Evolutionary conservation across 1,139 yeast genomes (phyloP).

Genomic region (Suhomyces yuchorum): DNA sequence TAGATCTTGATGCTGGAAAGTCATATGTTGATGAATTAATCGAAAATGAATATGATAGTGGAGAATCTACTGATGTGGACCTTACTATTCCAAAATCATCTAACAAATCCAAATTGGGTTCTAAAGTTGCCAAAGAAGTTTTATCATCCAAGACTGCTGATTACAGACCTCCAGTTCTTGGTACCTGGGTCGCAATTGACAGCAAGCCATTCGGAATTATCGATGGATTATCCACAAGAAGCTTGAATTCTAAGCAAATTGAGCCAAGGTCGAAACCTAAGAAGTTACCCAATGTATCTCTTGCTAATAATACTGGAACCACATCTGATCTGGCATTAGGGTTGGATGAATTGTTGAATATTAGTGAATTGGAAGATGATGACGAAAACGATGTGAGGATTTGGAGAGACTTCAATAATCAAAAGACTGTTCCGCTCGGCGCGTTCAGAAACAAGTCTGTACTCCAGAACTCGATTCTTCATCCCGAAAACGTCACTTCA

Average conservation of each 20-base stretch:
- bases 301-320: conserved; percentile 7
- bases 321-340: conserved; percentile 66
- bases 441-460: conserved; percentile 85
- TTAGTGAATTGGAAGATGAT: conserved; percentile 84
- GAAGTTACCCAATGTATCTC: conserved; percentile 17
- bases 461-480: conserved; percentile 31
- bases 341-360: conserved; percentile 81
- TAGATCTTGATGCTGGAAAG: conserved; percentile 6
- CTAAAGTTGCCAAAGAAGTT: conserved; percentile 84
- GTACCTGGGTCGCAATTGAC: conserved; percentile 84
- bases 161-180: conserved; percentile 87
- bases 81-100: conserved; percentile 67
- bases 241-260: conserved; percentile 41
- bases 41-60: conserved; percentile 48
- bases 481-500: conserved; percentile 27
- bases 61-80: conserved; percentile 94
- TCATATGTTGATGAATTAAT: conserved; percentile 13
- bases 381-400: conserved; percentile 57
- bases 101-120: conserved; percentile 56
- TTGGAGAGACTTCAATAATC: conserved; percentile 55
- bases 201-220: conserved; percentile 89
- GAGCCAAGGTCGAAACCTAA: conserved; percentile 25
- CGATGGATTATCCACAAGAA: conserved; percentile 88
- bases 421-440: conserved; percentile 72
- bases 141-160: conserved; percentile 82